Conservation (phyloP, 257 asterid genomes). For the Lantana camara region DNA sequence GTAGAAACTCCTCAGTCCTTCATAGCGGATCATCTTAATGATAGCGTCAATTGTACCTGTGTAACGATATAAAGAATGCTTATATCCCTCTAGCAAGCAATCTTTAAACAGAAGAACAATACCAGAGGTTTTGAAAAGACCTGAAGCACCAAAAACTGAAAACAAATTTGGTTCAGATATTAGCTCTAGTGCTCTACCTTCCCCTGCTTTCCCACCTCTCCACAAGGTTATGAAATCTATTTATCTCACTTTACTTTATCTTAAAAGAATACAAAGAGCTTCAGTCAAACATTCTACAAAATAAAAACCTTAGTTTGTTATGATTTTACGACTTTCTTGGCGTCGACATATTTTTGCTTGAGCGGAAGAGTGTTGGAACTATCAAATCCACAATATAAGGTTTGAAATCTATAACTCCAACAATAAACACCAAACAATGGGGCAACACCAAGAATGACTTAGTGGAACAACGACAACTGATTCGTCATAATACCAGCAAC, state of each 20-base stretch:
- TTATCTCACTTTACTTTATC: too few relatives aligned
- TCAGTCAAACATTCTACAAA: too few relatives aligned
- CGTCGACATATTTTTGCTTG: background rate
- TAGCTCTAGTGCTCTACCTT: too few relatives aligned
- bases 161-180: background rate
- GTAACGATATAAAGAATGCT: slow-evolving; percentile 13
- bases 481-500: background rate
- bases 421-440: too few relatives aligned
- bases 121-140: background rate
- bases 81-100: too few relatives aligned
- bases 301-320: too few relatives aligned
- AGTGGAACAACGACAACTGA: background rate
- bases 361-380: background rate
- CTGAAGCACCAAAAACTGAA: background rate
- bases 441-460: background rate
- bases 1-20: slow-evolving; percentile 83
- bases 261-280: too few relatives aligned
- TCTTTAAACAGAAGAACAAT: background rate
- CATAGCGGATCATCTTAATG: slow-evolving; percentile 75
- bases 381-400: background rate
- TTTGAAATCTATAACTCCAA: background rate
- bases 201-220: too few relatives aligned
- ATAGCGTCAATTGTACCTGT: slow-evolving; percentile 88
- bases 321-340: background rate
- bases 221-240: too few relatives aligned